Evolutionary conservation across 768 basidiomycete species (phyloP), one percentile per base, ranked within the genome.

Genomic region (Lactarius deliciosus): DNA sequence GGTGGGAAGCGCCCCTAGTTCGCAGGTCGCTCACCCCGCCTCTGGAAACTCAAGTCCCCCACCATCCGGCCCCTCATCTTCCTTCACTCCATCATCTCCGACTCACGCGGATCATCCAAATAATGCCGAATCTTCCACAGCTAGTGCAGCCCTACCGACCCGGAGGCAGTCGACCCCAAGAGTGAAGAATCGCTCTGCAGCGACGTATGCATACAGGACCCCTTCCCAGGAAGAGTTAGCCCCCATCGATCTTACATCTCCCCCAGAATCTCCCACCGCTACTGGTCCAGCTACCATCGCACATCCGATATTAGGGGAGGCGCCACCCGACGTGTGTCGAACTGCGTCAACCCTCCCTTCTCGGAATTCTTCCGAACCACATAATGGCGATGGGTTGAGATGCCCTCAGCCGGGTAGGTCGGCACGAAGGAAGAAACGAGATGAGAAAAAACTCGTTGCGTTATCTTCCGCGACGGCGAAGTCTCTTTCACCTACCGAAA

Each of bases 171-270:
- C 47, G 18, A 30, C 56, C 5, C 38, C 47, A 16, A n/a, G 38
- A 53, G 32, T 13, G 58, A 28, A 47, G 22, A 7, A 38, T 43
- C 56, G 32, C 7, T 32, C 43, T 4, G 30, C 16, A 10, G 47
- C 57, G 30, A 59, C 61, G 4, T 66, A 58, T 45, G 61, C 61
- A n/a, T 66, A 66, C 32, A 66, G 22, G 57, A 22, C 47, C 50
- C 47, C 47, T 41, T 36, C 55, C 25, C 28, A n/a, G 36, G 38
- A 58, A 13, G 56, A 20, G 30, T 34, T 38, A 25, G 20, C 45
- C 36, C 25, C 65, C 3, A 41, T 38, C 30, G 28, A 66, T n/a
- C 47, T 34, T 8, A 10, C n/a, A 16, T 43, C 54, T 20, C 9
- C 55, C 28, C 28, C 15, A 6, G 43, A 53, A 22, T 25, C 45